phyloP scores from a whole-genome alignment of 1,284 basidiomycete species.

The Mycena citricolor region DNA sequence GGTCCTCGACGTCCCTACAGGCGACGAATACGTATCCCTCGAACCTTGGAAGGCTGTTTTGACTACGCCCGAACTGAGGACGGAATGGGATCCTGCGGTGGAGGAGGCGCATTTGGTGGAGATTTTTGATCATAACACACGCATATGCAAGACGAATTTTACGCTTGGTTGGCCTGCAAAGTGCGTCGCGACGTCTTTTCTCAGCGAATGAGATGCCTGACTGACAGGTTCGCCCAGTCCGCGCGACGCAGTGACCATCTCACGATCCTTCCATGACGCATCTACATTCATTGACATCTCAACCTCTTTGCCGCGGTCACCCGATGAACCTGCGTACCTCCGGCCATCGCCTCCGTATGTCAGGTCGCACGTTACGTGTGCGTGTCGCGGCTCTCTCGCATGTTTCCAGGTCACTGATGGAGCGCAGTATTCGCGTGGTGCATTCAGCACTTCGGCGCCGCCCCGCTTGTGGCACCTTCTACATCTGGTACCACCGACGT shows the following conservation, averaged over 20 bases:
- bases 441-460: conserved; percentile 68
- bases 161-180: conserved; percentile 95
- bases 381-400: conserved; percentile 32
- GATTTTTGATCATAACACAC: conserved; percentile 81
- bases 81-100: conserved; percentile 92
- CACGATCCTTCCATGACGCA: conserved; percentile 78
- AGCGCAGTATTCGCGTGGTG: conserved; percentile 88
- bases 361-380: conserved; percentile 82
- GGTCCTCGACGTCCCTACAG: conserved; percentile 73
- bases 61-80: conserved; percentile 80
- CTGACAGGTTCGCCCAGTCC: conserved; percentile 54
- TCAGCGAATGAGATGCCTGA: too few relatives aligned
- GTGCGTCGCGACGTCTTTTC: too few relatives aligned
- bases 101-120: conserved; percentile 84
- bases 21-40: conserved; percentile 63
- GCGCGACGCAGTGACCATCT: conserved; percentile 90
- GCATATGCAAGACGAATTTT: conserved; percentile 88
- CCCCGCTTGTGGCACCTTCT: conserved; percentile 35
- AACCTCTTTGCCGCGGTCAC: conserved; percentile 91
- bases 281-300: conserved; percentile 89
- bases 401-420: conserved; percentile 16
- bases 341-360: conserved; percentile 94
- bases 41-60: conserved; percentile 85
- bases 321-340: conserved; percentile 91
- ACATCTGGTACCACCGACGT: conserved; percentile 30